Evolutionary conservation across 176 grass and related monocot species (phyloP), one percentile per base, ranked within the genome.

Genomic region (Saccharum spontaneum): DNA sequence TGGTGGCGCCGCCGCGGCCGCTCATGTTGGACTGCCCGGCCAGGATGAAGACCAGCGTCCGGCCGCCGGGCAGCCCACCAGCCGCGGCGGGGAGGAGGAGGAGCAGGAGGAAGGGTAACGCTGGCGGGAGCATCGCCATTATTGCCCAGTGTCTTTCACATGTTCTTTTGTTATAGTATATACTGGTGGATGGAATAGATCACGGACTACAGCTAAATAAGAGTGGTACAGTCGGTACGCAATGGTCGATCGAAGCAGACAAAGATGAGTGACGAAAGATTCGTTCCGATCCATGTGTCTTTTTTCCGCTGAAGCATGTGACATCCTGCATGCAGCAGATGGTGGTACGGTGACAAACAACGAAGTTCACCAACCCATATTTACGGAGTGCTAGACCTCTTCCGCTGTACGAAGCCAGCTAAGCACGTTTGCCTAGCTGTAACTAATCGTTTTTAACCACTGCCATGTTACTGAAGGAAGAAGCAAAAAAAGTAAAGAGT

Each of bases 1-100:
- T 50, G 2, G 67, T 50, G 7, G 89, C 93, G 81, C 93, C 93
- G 48, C 91, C 93, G 0, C 91, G 90, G 7, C 93, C 93, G 20
- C 87, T 91, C 88, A 95, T 95, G 93, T 95, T 95, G 76, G 90
- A 93, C 86, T 92, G 90, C 6, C 93, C 90, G 0, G 88, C 86
- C 10, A 95, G 86, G 38, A 95, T 76, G 93, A 95, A 95, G 8
- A 95, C 62, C 77, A 91, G 65, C 36, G 70, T 85, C 10, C 78
- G 73, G 20, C 41, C 30, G 23, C 10, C 26, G 16, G 69, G 3
- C 31, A 17, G 31, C 16, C 34, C 71, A 15, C 17, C 50, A 18
- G 14, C 22, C n/a, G 50, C 41, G 0, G 48, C 3, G 15, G 28
- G 1, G 23, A 43, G 22, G 1, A 43, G 22, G 1, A 44, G 23